These are phyloP conservation scores for Nidularia sp. DNA, from an alignment of 768 basidiomycete species.

Conservation along the genomic window DNA sequence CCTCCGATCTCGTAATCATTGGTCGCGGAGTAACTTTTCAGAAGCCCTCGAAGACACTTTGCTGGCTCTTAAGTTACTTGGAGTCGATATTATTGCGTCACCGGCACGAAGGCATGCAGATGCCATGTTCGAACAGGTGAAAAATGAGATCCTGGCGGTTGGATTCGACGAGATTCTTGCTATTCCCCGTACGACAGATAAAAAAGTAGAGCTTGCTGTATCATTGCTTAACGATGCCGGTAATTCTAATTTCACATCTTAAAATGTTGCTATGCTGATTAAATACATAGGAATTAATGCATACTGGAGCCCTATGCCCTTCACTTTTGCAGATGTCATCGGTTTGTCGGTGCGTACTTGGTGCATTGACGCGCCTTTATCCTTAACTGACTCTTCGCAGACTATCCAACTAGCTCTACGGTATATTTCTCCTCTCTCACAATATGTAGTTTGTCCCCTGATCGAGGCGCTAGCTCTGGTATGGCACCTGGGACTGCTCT, in stretches of 20 bases:
- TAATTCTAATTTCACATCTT: conserved; percentile 11
- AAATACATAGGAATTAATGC: conserved; percentile 52
- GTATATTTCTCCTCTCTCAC: conserved; percentile 23
- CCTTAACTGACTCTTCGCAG: conserved; percentile 23
- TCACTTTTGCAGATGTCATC: conserved; percentile 56
- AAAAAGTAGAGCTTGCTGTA: conserved; percentile 58
- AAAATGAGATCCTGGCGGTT: conserved; percentile 64
- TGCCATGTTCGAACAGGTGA: conserved; percentile 65
- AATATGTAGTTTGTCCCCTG: not conserved
- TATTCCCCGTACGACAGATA: conserved; percentile 59
- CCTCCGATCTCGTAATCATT: conserved; percentile 60
- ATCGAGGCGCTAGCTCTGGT: conserved; percentile 39
- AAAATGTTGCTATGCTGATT: not conserved
- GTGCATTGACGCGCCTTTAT: not conserved
- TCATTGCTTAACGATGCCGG: conserved; percentile 68
- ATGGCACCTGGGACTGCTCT: conserved; percentile 66
- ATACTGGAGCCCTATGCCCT: conserved; percentile 60
- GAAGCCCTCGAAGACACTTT: conserved; percentile 58
- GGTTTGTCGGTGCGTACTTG: conserved; percentile 55
- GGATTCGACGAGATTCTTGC: conserved; percentile 66
- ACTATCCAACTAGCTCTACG: conserved; percentile 61
- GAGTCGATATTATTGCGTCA: conserved; percentile 52
- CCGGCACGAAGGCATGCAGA: conserved; percentile 55
- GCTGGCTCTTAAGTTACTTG: conserved; percentile 54
- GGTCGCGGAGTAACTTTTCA: conserved; percentile 51